Conservation (phyloP, 2,329 filamentous ascomycete genomes). For the Penicillium sp. region DNA sequence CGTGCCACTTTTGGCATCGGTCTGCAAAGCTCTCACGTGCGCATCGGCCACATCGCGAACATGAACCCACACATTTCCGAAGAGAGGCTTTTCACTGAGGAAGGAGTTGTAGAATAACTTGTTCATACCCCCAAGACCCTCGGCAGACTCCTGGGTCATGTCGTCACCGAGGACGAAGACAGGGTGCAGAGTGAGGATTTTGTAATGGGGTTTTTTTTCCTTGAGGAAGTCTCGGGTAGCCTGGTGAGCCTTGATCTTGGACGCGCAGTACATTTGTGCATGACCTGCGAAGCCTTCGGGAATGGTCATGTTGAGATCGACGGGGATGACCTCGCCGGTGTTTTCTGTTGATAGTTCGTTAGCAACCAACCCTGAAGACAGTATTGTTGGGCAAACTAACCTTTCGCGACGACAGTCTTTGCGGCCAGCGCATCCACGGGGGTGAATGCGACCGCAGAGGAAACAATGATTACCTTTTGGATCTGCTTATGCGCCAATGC, state of each 20-base stretch:
- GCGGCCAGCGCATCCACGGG: not conserved
- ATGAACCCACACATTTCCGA: constrained; percentile 14
- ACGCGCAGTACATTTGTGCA: constrained; percentile 12
- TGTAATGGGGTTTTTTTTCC: constrained; percentile 3
- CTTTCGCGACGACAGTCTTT: not conserved
- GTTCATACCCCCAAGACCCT: constrained; percentile 9
- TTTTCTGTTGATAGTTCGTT: not conserved
- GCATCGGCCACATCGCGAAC: constrained; percentile 23
- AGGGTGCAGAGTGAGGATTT: constrained; percentile 19
- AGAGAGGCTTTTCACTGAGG: constrained; percentile 3
- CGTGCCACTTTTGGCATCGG: constrained; percentile 2
- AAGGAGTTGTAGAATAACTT: constrained; percentile 6
- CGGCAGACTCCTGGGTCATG: constrained; percentile 8
- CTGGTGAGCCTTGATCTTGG: constrained; percentile 19
- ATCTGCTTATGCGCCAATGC: constrained; percentile 1
- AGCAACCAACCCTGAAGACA: not conserved
- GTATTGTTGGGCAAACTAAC: not conserved
- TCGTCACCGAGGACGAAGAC: constrained; percentile 19
- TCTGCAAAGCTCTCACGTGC: constrained; percentile 17
- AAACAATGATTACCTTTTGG: constrained; percentile 4
- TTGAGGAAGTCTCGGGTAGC: constrained; percentile 17
- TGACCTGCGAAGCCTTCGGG: not conserved
- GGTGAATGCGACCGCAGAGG: not conserved
- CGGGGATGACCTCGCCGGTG: not conserved
- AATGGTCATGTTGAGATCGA: constrained; percentile 2